Base-by-base conservation (phyloP, 2,329 filamentous ascomycete genomes). In the Mycosphaerella arachidis region DNA sequence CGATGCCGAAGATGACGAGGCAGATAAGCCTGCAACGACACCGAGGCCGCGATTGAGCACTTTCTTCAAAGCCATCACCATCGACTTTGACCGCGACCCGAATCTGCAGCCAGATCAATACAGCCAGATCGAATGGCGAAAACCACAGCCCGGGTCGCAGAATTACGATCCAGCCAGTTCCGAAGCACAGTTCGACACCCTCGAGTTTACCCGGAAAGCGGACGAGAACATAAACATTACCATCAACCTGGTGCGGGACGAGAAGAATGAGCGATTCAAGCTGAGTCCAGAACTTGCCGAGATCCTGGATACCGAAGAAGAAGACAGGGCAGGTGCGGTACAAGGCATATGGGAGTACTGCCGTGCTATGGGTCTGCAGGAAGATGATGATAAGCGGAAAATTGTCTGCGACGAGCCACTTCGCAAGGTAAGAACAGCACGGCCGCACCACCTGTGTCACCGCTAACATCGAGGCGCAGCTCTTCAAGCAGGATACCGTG, bases 261-360 rank as follows among this genome's bases (percentile, higher is more conserved):
- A 97, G 73, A 85, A 86, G 13, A 92, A 91, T 0, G 93, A 97
- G 74, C 84, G 92, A 58, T 97, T 89, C 73, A 85, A 86, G 67
- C 78, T 97, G 29, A 94, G 87, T 75, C 86, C 88, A 53, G 85
- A 87, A 59, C 79, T 99, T 50, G 87, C 91, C 10, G 89, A 95
- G 53, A 83, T 97, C 13, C 81, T 97, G 18, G 94, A 97, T 70
- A 90, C 90, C 70, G 82, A 86, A 53, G 91, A 96, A 74, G 93
- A 91, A 54, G 93, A 94, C 30, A 87, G 92, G 31, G 88, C 91
- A 43, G 92, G 94, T 63, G 89, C 92, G 6, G 86, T 96, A 30
- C 90, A 95, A 81, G 92, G 90, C 13, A 84, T 99, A 33, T 99
- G 92, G 91, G 92, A 97, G 72, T 99, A 99, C 70, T 90, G 96